phyloP scores from a whole-genome alignment of 179 eudicot genomes.

The Camellia oleifera region DNA sequence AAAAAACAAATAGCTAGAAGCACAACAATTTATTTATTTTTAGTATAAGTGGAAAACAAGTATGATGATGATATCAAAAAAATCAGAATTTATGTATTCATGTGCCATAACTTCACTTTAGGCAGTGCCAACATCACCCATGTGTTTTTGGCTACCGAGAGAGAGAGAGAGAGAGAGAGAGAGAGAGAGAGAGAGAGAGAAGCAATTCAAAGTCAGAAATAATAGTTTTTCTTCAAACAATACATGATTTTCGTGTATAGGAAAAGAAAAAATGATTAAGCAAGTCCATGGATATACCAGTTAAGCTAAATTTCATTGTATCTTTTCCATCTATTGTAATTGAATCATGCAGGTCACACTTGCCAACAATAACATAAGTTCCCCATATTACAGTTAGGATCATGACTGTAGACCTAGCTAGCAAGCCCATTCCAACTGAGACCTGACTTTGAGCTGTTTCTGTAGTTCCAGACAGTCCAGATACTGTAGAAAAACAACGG shows the following conservation, averaged over 20 bases:
- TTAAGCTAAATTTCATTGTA: constrained; percentile 38
- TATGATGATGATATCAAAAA: neutral
- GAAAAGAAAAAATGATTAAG: neutral
- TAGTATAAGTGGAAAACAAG: neutral
- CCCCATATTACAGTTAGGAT: constrained; percentile 88
- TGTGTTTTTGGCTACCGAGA: no score
- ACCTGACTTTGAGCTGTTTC: constrained; percentile 81
- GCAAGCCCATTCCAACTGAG: constrained; percentile 92
- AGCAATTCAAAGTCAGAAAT: neutral
- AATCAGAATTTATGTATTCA: neutral
- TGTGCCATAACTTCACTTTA: neutral
- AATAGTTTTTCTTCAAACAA: neutral
- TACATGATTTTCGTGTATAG: neutral
- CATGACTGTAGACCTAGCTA: constrained; percentile 95
- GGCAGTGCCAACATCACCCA: neutral
- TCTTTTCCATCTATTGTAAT: constrained; percentile 40
- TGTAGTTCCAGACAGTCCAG: constrained; percentile 75
- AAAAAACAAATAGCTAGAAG: neutral
- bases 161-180: no score
- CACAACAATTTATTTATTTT: neutral
- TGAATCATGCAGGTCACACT: constrained; percentile 39
- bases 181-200: no score
- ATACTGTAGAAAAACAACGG: constrained; percentile 42
- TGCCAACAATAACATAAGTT: constrained; percentile 79
- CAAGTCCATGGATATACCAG: constrained; percentile 26